phyloP scores from a whole-genome alignment of 2,329 filamentous ascomycete genomes.

The Clarireedia sp. region DNA sequence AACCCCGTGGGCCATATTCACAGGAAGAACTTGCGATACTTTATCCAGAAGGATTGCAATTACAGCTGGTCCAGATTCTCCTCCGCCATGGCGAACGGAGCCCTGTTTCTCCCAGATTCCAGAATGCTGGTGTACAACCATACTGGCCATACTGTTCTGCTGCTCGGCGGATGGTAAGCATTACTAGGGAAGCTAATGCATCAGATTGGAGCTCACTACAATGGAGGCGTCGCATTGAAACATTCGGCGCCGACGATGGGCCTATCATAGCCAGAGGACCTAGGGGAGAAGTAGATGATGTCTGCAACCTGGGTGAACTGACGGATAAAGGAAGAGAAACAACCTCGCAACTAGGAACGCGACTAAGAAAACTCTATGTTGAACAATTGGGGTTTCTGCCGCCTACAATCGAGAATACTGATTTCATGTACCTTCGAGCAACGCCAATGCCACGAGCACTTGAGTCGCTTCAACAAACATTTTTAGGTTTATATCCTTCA shows the following conservation, averaged over 20 bases:
- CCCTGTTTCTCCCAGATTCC: slow-evolving; percentile 80
- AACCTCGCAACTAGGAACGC: slow-evolving; percentile 59
- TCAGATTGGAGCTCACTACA: slow-evolving; percentile 31
- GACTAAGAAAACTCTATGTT: slow-evolving; percentile 65
- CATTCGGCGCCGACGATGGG: slow-evolving; percentile 64
- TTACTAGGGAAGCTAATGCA: slow-evolving; percentile 46
- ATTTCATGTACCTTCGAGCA: slow-evolving; percentile 64
- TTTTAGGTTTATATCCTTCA: slow-evolving; percentile 66
- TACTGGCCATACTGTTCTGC: slow-evolving; percentile 89
- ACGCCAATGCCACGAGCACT: slow-evolving; percentile 69
- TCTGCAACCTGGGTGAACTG: slow-evolving; percentile 74
- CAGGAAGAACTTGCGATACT: slow-evolving; percentile 70
- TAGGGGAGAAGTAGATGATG: slow-evolving; percentile 60
- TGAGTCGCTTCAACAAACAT: slow-evolving; percentile 68
- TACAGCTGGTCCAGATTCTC: slow-evolving; percentile 84
- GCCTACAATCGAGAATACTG: slow-evolving; percentile 41
- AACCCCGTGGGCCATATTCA: slow-evolving; percentile 68
- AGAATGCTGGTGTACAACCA: slow-evolving; percentile 59
- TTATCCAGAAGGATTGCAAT: slow-evolving; percentile 71
- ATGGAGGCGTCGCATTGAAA: slow-evolving; percentile 71
- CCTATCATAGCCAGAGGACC: slow-evolving; percentile 63
- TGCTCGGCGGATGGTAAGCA: slow-evolving; percentile 60
- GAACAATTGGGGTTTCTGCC: slow-evolving; percentile 69
- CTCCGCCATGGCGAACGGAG: slow-evolving; percentile 75
- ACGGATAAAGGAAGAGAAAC: slow-evolving; percentile 68